Evolutionary conservation across 1,284 basidiomycete species (phyloP).

Genomic region (Ustanciosporium gigantosporum): DNA sequence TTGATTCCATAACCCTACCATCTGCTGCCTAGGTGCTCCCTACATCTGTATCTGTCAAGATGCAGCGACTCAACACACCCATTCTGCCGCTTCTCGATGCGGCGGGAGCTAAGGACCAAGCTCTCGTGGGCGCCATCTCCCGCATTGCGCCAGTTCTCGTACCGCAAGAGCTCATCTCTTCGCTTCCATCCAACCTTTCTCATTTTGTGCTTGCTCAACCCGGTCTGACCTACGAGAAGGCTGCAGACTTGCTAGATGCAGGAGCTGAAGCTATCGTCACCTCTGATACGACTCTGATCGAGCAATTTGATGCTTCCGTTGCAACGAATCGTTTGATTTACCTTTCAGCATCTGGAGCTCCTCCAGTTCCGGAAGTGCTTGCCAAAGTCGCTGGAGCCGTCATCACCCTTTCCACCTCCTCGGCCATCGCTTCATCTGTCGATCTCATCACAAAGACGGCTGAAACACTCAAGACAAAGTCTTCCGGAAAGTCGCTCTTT

Average conservation of each 20-base stretch:
- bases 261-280: constrained; percentile 51
- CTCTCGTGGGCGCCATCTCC: constrained; percentile 25
- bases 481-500: constrained; percentile 52
- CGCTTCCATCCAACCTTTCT: constrained; percentile 14
- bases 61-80: constrained; percentile 51
- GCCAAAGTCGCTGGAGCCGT: constrained; percentile 41
- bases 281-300: constrained; percentile 26
- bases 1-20: too few species aligned
- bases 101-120: constrained; percentile 16
- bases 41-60: too few species aligned
- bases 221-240: constrained; percentile 34
- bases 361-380: constrained; percentile 33
- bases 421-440: constrained; percentile 25
- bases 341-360: constrained; percentile 22
- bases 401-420: constrained; percentile 33
- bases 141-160: constrained; percentile 42
- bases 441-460: constrained; percentile 35
- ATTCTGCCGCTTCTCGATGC: constrained; percentile 42
- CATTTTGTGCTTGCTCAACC: constrained; percentile 38
- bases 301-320: constrained; percentile 35
- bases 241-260: constrained; percentile 46
- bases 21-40: too few species aligned
- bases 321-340: constrained; percentile 43
- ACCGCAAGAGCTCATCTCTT: constrained; percentile 18
- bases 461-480: constrained; percentile 36